These are phyloP conservation scores for Maudiozyma humilis DNA, from an alignment of 1,139 yeast species.

Conservation along the genomic window DNA sequence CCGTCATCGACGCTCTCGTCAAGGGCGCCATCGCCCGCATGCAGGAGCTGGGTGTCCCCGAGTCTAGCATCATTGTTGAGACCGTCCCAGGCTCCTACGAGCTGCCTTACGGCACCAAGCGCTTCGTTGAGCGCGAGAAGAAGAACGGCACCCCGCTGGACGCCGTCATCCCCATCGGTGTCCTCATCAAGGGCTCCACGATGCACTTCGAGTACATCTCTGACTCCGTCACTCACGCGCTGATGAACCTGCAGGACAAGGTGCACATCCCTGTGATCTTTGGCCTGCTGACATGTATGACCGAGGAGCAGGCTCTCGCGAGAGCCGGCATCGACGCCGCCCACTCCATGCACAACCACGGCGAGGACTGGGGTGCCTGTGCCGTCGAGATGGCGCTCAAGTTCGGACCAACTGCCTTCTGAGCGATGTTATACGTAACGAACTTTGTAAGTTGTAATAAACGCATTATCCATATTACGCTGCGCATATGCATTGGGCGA, in stretches of 20 bases:
- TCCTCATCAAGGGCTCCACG: conserved; percentile 88
- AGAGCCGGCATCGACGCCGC: conserved; percentile 84
- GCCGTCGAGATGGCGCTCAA: conserved; percentile 93
- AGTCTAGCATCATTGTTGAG: conserved; percentile 68
- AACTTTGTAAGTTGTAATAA: neutral
- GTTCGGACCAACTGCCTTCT: conserved; percentile 26
- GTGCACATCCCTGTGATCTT: conserved; percentile 75
- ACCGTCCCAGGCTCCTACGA: conserved; percentile 93
- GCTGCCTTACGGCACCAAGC: conserved; percentile 72
- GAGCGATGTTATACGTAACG: conserved; percentile 2
- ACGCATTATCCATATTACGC: neutral
- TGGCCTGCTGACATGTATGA: conserved; percentile 86
- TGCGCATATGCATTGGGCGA: neutral
- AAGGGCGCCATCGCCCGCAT: conserved; percentile 64
- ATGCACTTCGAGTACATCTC: conserved; percentile 98
- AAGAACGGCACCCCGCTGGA: conserved; percentile 50
- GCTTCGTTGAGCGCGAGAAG: conserved; percentile 42
- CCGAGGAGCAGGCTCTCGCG: conserved; percentile 87
- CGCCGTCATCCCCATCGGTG: conserved; percentile 90
- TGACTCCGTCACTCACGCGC: conserved; percentile 77
- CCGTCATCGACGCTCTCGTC: conserved; percentile 70
- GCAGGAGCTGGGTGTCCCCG: conserved; percentile 56
- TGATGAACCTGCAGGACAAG: conserved; percentile 74
- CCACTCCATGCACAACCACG: conserved; percentile 76
- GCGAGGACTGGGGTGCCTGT: conserved; percentile 97